Conservation (phyloP, 257 asterid genomes). For the Solanum bukasovii region DNA sequence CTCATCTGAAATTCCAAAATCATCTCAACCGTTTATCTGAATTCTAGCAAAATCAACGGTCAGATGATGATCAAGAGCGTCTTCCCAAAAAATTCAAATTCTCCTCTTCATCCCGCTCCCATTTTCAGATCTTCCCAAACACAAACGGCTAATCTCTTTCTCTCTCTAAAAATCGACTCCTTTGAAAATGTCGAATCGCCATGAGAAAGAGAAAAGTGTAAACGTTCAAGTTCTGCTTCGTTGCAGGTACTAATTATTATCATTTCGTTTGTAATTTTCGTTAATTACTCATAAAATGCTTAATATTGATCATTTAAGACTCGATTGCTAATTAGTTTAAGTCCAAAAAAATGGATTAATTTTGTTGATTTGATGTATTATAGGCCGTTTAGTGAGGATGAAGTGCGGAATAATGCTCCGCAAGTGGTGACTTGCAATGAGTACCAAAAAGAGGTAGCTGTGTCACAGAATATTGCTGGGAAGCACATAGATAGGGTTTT, state of each 20-base stretch:
- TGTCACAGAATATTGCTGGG: constrained; percentile 80
- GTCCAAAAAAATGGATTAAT: background rate
- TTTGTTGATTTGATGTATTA: background rate
- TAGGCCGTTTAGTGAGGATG: constrained; percentile 91
- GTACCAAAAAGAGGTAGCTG: constrained; percentile 64
- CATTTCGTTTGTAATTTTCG: background rate
- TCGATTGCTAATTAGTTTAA: background rate
- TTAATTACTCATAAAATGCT: background rate
- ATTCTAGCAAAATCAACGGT: background rate
- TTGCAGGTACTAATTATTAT: constrained; percentile 46
- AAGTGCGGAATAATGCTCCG: constrained; percentile 79
- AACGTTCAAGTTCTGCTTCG: constrained; percentile 96
- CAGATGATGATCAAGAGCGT: background rate
- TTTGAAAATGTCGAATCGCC: constrained; percentile 23
- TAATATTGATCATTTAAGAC: background rate
- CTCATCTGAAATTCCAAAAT: background rate
- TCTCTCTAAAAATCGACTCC: background rate
- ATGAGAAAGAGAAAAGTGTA: constrained; percentile 62
- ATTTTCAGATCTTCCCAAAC: background rate
- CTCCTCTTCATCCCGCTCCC: background rate
- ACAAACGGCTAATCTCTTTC: background rate
- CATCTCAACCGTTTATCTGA: background rate
- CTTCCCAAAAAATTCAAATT: background rate
- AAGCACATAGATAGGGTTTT: constrained; percentile 82
- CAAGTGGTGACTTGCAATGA: constrained; percentile 90